These are phyloP conservation scores for Antrodiella citrinella DNA, from an alignment of 768 basidiomycete genomes.

Conservation along the genomic window DNA sequence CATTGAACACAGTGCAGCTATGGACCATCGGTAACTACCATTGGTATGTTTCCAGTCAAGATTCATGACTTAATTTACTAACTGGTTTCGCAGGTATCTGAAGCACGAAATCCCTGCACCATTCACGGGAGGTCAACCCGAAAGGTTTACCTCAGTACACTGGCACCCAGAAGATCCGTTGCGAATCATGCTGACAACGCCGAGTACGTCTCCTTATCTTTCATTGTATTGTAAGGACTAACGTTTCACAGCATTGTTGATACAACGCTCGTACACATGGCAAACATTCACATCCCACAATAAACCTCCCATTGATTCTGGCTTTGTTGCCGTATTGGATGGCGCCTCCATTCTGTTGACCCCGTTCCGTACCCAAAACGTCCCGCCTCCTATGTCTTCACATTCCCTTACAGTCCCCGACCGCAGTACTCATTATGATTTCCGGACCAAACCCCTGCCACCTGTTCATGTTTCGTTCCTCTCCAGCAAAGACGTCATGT, in stretches of 20 bases:
- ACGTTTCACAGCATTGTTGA: constrained; percentile 34
- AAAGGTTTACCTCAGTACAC: constrained; percentile 59
- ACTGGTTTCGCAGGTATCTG: constrained; percentile 57
- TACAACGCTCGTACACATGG: constrained; percentile 66
- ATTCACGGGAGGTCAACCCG: constrained; percentile 21
- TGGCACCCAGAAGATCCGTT: constrained; percentile 88
- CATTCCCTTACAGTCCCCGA: constrained; percentile 30
- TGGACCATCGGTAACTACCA: constrained; percentile 96
- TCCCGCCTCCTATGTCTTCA: constrained; percentile 98
- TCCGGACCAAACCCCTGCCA: constrained; percentile 15
- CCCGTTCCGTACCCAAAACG: constrained; percentile 87
- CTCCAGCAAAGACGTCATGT: constrained; percentile 45
- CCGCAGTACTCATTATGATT: constrained; percentile 1
- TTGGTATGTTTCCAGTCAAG: too few relatives aligned
- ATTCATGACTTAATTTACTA: too few relatives aligned
- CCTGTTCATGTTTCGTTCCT: constrained; percentile 69
- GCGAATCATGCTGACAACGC: constrained; percentile 56
- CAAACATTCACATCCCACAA: constrained; percentile 62
- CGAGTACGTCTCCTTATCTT: constrained; percentile 35
- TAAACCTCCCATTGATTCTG: constrained; percentile 64
- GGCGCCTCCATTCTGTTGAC: constrained; percentile 80
- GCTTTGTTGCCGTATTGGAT: constrained; percentile 83
- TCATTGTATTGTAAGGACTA: constrained; percentile 1
- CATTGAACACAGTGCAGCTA: constrained; percentile 61
- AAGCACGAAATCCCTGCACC: constrained; percentile 78